Base-by-base conservation (phyloP, 2,329 filamentous ascomycete genomes). In the Diplodia sapinea region DNA sequence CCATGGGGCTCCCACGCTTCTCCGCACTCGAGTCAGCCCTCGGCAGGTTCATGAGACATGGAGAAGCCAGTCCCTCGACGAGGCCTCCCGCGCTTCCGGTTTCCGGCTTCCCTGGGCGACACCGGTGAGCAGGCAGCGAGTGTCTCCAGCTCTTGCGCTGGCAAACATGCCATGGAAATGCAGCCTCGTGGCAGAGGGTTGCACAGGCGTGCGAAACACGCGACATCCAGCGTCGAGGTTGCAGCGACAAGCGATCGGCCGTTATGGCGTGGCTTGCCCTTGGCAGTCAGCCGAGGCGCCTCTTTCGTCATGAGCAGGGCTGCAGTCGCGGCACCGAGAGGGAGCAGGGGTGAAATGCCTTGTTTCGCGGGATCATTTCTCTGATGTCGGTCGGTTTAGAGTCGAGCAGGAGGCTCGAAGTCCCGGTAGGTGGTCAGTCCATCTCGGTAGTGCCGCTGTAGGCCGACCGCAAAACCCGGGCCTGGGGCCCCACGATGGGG, bases 201-300 rank as follows among this genome's bases (percentile, higher is more conserved):
- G 43, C 59, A 63, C 59, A 38, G 47, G 36, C 43, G 31, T 31
- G 59, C 47, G 47, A 63, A 36, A 63, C 59, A 63, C 59, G 59
- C 59, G 59, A 47, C 47, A 63, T 63, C 59, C 59, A 51, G 47
- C 51, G 59, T 49, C 15, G 59, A 51, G 59, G 59, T 63, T 63
- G 59, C 59, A 63, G 59, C 11, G 59, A 63, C 59, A 40, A 51
- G n/a, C 59, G 59, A 63, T 63, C 59, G 59, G 59, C 59, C 59
- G 59, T 63, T 63, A 51, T 63, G 59, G 59, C 59, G 47, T 63
- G 59, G 59, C 59, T 63, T 61, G 40, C 55, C 31, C 59, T 63
- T 63, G 59, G 59, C 59, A 26, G 31, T 51, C 43, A 63, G 59
- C 59, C 59, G 59, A 63, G 36, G 17, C 59, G 59, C 59, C 59